Evolutionary conservation across 2,329 filamentous ascomycete genomes (phyloP), one percentile per base, ranked within the genome.

Genomic region (Phaeomoniella chlamydospora): DNA sequence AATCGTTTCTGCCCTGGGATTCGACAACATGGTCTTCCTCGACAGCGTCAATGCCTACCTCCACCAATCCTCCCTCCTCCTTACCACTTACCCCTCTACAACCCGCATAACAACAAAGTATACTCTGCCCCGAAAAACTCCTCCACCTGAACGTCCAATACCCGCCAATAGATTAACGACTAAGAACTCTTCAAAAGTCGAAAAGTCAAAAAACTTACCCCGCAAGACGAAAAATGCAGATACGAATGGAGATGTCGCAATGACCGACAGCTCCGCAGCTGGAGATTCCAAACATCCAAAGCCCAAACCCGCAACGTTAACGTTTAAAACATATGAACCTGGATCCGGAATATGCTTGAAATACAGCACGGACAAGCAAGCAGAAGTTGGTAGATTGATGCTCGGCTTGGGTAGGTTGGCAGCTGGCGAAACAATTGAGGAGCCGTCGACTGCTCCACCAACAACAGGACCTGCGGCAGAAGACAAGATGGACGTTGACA

Each of bases 101-200:
- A 87, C 88, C 33, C 74, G 77, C 52, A 84, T 96, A 63, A 92
- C 85, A 46, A 94, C 87, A 44, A 86, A 82, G 68, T 98, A 96
- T 74, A 79, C 47, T 46, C 43, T 44, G 47, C 48, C 41, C 46
- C 42, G 43, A 52, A 47, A 54, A 39, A 48, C 43, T 50, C 54
- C 43, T 39, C 45, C 36, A 37, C 31, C 30, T 32, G 35, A 26
- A 43, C 45, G 34, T 39, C 47, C 36, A 40, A 45, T 37, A 43
- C 42, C 39, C 35, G 45, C 15, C 40, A 38, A 30, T 41, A 35
- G 37, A 41, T 33, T 26, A n/a, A 34, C 40, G 42, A 26, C 18
- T 40, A 36, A 32, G 39, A 33, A 39, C n/a, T 13, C 43, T 17
- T 40, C 44, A 19, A 31, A 50, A 51, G n/a, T n/a, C n/a, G n/a